Evolutionary conservation across 202 grass and related monocot genomes (phyloP), one percentile per base, ranked within the genome.

Genomic region (Panicum hallii): DNA sequence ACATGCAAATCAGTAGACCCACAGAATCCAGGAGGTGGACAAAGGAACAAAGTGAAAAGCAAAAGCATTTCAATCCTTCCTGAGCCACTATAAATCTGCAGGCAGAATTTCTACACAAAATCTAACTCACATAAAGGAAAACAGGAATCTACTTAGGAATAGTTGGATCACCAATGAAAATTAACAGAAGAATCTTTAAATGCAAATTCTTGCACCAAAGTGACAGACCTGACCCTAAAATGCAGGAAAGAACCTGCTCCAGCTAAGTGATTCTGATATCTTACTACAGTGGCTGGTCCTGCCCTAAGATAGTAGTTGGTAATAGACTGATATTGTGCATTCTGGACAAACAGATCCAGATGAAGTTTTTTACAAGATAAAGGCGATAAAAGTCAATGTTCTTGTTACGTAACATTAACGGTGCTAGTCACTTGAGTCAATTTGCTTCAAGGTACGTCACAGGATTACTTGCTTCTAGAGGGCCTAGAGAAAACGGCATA

Each of bases 401-500:
- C 53, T 72, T 41, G 55, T 43, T 78, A 83, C 12, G 9, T 48
- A 56, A 52, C 45, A 57, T 50, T 79, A 64, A 40, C 67, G 22
- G 12, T 44, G 23, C 41, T 64, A 77, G 41, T 53, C 48, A 0
- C 73, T 82, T 74, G 78, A 68, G 63, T 58, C 44, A 16, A 88
- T 69, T 60, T 17, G 55, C 42, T 81, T 67, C 86, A 73, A 54
- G n/a, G 50, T 28, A 19, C 38, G 11, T 47, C 84, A 76, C 71
- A 78, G 65, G 65, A 74, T 81, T 79, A 50, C 78, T 86, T 1
- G 56, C 38, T 83, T 64, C 36, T 49, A 22, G 55, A 1, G 23
- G 23, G 1, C 58, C 46, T 57, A 84, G 77, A 81, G 71, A 84
- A 84, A 90, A 87, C 1, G 84, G 87, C 86, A 92, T 89, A 87